A percentile compares a stretch with the other conserved stretches of the same genome.
Evolutionary conservation across 2,329 filamentous ascomycete genomes (phyloP).

Genomic region (Daldinia eschscholtzii): DNA sequence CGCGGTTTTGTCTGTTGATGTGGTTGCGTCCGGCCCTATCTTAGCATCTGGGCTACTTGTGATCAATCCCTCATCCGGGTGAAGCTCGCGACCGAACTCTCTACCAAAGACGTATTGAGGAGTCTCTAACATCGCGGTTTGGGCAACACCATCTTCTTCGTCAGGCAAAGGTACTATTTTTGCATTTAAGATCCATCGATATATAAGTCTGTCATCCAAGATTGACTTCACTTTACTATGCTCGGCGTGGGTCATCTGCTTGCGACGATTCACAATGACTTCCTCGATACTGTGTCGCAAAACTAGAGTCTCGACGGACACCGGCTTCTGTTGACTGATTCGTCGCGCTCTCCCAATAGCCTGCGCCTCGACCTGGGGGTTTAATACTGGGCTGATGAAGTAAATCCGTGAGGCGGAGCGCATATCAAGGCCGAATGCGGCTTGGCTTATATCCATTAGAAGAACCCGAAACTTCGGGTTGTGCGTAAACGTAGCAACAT

Average conservation of each 20-base stretch:
- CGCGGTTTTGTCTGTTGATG: neutral
- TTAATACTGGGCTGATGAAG: conserved; percentile 89
- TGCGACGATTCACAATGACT: conserved; percentile 79
- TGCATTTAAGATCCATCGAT: conserved; percentile 70
- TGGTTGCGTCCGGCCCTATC: neutral
- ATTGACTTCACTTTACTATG: conserved; percentile 68
- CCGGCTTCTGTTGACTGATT: conserved; percentile 83
- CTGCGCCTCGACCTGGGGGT: conserved; percentile 87
- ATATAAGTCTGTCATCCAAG: conserved; percentile 69
- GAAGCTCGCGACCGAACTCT: conserved; percentile 59
- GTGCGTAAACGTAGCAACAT: conserved; percentile 83
- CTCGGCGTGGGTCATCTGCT: conserved; percentile 79
- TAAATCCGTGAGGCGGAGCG: conserved; percentile 86
- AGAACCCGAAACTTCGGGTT: conserved; percentile 77
- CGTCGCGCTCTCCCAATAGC: conserved; percentile 91
- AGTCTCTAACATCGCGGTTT: conserved; percentile 62
- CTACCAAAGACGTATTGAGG: conserved; percentile 66
- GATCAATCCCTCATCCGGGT: conserved; percentile 64
- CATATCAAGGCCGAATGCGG: conserved; percentile 89
- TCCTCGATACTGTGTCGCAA: conserved; percentile 86
- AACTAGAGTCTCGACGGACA: conserved; percentile 88
- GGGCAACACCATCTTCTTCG: conserved; percentile 55
- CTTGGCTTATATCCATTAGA: conserved; percentile 91
- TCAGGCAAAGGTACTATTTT: conserved; percentile 57
- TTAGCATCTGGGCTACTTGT: conserved; percentile 43